Conservation (phyloP, 768 basidiomycete species). For the Rhizopogon roseolus region DNA sequence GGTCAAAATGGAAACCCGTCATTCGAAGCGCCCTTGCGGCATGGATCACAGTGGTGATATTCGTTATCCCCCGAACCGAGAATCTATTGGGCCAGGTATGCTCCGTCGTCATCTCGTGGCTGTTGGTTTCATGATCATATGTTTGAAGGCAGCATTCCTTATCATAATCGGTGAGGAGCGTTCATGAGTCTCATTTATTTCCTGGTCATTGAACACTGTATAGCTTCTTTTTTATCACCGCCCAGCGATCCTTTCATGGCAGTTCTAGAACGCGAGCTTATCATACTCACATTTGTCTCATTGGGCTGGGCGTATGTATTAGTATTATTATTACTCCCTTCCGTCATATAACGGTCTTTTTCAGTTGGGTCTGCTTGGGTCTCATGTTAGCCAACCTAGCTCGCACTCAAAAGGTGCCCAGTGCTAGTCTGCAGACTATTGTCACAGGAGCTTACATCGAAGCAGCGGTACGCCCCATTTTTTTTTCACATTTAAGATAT, state of each 20-base stretch:
- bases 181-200: background rate
- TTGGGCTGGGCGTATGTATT: constrained; percentile 58
- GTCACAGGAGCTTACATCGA: constrained; percentile 56
- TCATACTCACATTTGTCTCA: constrained; percentile 44
- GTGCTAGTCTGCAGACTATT: constrained; percentile 33
- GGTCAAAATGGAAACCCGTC: constrained; percentile 57
- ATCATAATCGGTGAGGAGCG: constrained; percentile 51
- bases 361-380: constrained; percentile 64
- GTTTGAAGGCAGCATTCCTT: constrained; percentile 53
- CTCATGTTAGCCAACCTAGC: constrained; percentile 58
- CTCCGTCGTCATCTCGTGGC: background rate
- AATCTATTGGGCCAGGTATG: constrained; percentile 52
- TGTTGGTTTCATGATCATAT: background rate
- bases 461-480: constrained; percentile 25
- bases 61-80: constrained; percentile 50
- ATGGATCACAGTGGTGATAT: constrained; percentile 56
- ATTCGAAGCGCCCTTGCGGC: constrained; percentile 58
- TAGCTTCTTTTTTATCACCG: constrained; percentile 63
- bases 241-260: constrained; percentile 65
- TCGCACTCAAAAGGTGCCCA: constrained; percentile 37
- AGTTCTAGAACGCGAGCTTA: constrained; percentile 60
- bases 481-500: background rate
- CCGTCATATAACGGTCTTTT: background rate
- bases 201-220: background rate
- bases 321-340: background rate